phyloP scores from a whole-genome alignment of 345 rosid genomes.

The Syzygium oleosum region DNA sequence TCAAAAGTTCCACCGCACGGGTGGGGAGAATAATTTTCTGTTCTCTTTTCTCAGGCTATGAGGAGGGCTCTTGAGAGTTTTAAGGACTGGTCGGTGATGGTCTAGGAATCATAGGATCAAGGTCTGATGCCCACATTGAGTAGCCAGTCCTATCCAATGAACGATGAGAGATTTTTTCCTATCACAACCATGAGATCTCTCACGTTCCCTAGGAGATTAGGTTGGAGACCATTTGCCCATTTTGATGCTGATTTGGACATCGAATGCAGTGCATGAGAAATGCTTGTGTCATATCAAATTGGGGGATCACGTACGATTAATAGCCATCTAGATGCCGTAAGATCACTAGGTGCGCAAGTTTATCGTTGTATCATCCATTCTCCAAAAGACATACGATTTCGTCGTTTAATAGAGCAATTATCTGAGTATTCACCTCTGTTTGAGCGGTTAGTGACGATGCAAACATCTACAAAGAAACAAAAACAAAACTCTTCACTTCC shows the following conservation, averaged over 20 bases:
- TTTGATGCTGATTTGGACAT: not conserved
- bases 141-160: not conserved
- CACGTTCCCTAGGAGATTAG: not conserved
- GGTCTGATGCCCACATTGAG: not conserved
- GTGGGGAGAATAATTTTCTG: not conserved
- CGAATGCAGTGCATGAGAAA: not conserved
- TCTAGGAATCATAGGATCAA: not conserved
- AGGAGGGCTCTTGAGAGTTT: not conserved
- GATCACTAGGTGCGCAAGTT: not conserved
- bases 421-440: not conserved
- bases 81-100: not conserved
- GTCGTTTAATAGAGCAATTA: not conserved
- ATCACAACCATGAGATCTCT: not conserved
- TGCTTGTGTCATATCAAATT: not conserved
- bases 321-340: not conserved
- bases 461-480: not conserved
- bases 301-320: not conserved
- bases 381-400: not conserved
- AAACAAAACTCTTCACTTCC: not conserved
- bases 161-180: not conserved
- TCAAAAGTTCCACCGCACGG: too few relatives aligned
- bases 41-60: not conserved
- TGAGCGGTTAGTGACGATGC: not conserved
- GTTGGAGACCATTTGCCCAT: not conserved
- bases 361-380: not conserved